Percentiles rank a stretch among this genome's conserved stretches.
Conservation (phyloP, 2,329 filamentous ascomycete species). For the Penicillium sp. region DNA sequence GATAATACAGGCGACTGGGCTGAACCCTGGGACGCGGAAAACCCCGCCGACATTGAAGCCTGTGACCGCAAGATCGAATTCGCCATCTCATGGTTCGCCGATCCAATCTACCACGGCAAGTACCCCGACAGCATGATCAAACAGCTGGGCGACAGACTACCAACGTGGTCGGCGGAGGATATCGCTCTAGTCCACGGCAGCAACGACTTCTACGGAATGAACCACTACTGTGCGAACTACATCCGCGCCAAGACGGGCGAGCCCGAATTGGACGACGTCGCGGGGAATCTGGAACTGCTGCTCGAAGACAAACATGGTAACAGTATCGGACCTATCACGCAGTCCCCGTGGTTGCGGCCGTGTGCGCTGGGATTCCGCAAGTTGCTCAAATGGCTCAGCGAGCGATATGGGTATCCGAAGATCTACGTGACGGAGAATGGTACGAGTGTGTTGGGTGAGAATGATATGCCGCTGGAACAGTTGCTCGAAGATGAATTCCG, state of each 20-base stretch:
- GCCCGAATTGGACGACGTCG: conserved; percentile 64
- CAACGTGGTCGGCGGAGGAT: conserved; percentile 71
- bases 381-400: conserved; percentile 72
- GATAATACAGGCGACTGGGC: conserved; percentile 62
- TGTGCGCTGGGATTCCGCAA: conserved; percentile 74
- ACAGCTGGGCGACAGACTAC: conserved; percentile 76
- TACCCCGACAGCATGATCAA: conserved; percentile 81
- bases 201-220: conserved; percentile 94
- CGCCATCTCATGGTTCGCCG: conserved; percentile 82
- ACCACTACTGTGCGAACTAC: conserved; percentile 89
- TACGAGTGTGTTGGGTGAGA: conserved; percentile 79
- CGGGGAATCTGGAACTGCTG: conserved; percentile 72
- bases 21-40: conserved; percentile 77
- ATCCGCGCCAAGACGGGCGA: conserved; percentile 68
- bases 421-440: conserved; percentile 91
- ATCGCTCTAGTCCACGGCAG: conserved; percentile 72
- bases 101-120: conserved; percentile 79
- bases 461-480: conserved; percentile 66
- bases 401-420: conserved; percentile 70
- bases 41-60: conserved; percentile 72
- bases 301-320: conserved; percentile 70
- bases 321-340: conserved; percentile 76
- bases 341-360: conserved; percentile 77
- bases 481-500: conserved; percentile 81
- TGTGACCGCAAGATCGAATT: conserved; percentile 82